Evolutionary conservation across 2,329 filamentous ascomycete species (phyloP).

Genomic region (Neurospora sp.): DNA sequence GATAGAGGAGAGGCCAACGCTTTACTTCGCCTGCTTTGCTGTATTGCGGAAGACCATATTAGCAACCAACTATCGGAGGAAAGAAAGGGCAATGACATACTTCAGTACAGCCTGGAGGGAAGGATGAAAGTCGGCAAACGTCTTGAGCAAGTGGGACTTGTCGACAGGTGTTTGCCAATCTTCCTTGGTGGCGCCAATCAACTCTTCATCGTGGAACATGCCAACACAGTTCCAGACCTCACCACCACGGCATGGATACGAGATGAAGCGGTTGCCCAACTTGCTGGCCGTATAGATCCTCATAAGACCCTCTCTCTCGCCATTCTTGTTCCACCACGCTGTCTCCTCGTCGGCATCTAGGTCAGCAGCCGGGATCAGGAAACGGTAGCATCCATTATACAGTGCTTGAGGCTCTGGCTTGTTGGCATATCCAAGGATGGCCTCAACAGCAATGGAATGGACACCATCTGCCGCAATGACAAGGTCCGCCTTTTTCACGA

Average conservation of each 20-base stretch:
- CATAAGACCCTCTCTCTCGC: conserved; percentile 15
- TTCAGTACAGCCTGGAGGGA: conserved; percentile 19
- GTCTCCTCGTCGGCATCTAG: conserved; percentile 24
- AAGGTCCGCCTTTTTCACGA: conserved; percentile 24
- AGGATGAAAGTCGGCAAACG: conserved; percentile 21
- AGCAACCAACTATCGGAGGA: background rate
- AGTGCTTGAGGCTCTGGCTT: conserved; percentile 17
- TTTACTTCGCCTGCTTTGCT: conserved; percentile 27
- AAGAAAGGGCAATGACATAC: conserved; percentile 10
- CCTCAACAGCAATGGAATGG: conserved; percentile 24
- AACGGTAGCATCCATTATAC: conserved; percentile 27
- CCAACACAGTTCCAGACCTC: conserved; percentile 27
- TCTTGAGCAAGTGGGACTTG: conserved; percentile 20
- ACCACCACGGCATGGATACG: conserved; percentile 24
- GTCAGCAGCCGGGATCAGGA: conserved; percentile 22
- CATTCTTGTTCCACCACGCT: conserved; percentile 21
- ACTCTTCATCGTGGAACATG: conserved; percentile 21
- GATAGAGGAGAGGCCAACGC: conserved; percentile 27
- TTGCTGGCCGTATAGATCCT: conserved; percentile 18
- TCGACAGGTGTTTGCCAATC: conserved; percentile 25
- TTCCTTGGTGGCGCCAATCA: conserved; percentile 11
- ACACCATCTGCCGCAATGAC: conserved; percentile 37
- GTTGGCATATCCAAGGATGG: conserved; percentile 20
- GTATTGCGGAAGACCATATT: background rate
- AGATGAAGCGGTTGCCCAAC: conserved; percentile 20